Base-by-base conservation (phyloP, 2,329 filamentous ascomycete species). In the Calonectria pauciramosa region DNA sequence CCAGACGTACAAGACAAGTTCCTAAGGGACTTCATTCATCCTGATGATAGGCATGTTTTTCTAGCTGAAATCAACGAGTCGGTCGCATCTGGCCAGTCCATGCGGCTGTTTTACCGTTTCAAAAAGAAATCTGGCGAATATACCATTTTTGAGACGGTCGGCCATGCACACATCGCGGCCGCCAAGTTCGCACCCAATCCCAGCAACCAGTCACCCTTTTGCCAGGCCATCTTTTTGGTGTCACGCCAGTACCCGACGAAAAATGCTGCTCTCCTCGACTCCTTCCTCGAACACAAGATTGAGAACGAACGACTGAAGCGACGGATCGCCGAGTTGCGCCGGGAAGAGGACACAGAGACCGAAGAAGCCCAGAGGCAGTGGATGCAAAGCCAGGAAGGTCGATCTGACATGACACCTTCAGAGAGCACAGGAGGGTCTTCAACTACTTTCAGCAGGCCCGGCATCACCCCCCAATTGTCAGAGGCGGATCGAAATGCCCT, bases 211-310 rank as follows among this genome's bases (percentile, higher is more conserved):
- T 90, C 92, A 3, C 90, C 92, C 1, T 94, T 94, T 79, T 98
- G 96, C 83, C 92, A 95, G 80, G 96, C 96, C 47, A 95, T 98
- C 80, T 98, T 98, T 83, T 94, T 99, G 89, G 96, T 98, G 93
- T 93, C 95, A 11, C 91, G 96, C 26, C 95, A 95, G 1, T 98
- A 98, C 83, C 96, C 95, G 7, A 97, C 94, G 36, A 96, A 94
- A 86, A 98, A 96, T 82, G 93, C 95, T 1, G 91, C 91, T 4
- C 89, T 98, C 14, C 89, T 98, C 26, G 96, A 99, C 85, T 97
- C 96, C 0, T 98, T 98, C 81, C 89, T 99, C 34, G 96, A 99
- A 84, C 96, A 98, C 87, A 98, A 98, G 85, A 96, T 98, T 70
- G 96, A 98, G 84, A 98, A 98, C 81, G 96, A 98, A 86, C 92